Conservation (phyloP, 768 basidiomycete genomes). For the Tylopilus sp. region DNA sequence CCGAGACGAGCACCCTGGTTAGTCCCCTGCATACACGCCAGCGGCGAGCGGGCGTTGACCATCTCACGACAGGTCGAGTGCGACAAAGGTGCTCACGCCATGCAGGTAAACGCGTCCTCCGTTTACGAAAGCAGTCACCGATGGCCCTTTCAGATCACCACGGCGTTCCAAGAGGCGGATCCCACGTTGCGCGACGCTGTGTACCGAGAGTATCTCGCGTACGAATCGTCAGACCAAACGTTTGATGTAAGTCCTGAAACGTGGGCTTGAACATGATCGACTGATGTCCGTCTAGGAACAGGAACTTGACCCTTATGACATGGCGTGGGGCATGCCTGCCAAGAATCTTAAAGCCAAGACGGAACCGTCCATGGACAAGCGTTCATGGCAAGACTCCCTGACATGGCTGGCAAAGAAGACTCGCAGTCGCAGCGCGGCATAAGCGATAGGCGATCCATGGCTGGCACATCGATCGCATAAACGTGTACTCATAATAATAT, state of each 20-base stretch:
- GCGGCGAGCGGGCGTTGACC: not conserved
- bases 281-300: constrained; percentile 4
- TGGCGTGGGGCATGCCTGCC: constrained; percentile 33
- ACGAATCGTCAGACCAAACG: not conserved
- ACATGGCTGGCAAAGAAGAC: not conserved
- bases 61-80: constrained; percentile 3
- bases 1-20: constrained; percentile 16
- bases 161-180: constrained; percentile 3
- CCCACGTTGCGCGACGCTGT: constrained; percentile 6
- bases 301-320: constrained; percentile 38
- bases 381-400: not conserved
- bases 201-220: constrained; percentile 8
- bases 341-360: not conserved
- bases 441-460: too few species aligned
- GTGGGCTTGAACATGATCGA: not conserved
- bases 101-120: not conserved
- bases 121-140: not conserved
- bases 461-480: not conserved
- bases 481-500: not conserved
- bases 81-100: not conserved
- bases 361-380: not conserved
- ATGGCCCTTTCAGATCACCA: constrained; percentile 11
- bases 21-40: not conserved
- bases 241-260: not conserved
- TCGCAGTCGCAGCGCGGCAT: not conserved